These are phyloP conservation scores for Dryas octopetala DNA, from an alignment of 306 rosid genomes.

Conservation along the genomic window DNA sequence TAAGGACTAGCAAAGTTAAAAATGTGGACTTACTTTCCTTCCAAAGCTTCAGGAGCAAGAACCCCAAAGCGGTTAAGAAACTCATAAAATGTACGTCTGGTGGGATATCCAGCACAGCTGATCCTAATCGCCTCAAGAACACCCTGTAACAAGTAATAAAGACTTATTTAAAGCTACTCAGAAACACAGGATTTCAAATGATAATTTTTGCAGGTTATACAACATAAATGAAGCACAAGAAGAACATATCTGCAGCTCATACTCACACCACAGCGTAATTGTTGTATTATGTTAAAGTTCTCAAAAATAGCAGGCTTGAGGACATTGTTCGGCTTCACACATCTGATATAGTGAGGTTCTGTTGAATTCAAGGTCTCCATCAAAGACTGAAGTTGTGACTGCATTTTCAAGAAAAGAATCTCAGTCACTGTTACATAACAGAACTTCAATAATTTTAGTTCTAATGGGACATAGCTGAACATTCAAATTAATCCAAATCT, in stretches of 20 bases:
- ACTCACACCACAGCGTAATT: slow-evolving; percentile 99
- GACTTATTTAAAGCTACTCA: slow-evolving; percentile 28
- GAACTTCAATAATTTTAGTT: slow-evolving; percentile 17
- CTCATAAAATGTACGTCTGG: slow-evolving; percentile 92
- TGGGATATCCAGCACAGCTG: slow-evolving; percentile 99
- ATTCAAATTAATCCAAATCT: background rate
- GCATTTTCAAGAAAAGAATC: slow-evolving; percentile 38
- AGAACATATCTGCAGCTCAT: slow-evolving; percentile 29
- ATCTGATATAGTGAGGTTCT: slow-evolving; percentile 98
- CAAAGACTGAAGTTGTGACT: slow-evolving; percentile 98
- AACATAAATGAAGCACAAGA: slow-evolving; percentile 21
- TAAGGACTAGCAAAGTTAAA: slow-evolving; percentile 12
- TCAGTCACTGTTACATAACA: slow-evolving; percentile 26
- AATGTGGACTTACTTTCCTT: slow-evolving; percentile 76
- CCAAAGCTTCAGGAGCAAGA: slow-evolving; percentile 96
- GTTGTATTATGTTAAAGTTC: slow-evolving; percentile 88
- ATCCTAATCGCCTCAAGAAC: slow-evolving; percentile 99
- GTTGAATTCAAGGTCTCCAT: slow-evolving; percentile 97
- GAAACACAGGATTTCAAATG: slow-evolving; percentile 16
- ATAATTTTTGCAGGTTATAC: slow-evolving; percentile 9
- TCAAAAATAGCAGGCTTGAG: slow-evolving; percentile 97
- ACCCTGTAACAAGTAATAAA: slow-evolving; percentile 61
- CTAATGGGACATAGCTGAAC: background rate
- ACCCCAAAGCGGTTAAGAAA: slow-evolving; percentile 96
- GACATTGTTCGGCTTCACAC: slow-evolving; percentile 97